Evolutionary conservation across 202 grass and related monocot genomes (phyloP).

Genomic region (Zizania palustris): DNA sequence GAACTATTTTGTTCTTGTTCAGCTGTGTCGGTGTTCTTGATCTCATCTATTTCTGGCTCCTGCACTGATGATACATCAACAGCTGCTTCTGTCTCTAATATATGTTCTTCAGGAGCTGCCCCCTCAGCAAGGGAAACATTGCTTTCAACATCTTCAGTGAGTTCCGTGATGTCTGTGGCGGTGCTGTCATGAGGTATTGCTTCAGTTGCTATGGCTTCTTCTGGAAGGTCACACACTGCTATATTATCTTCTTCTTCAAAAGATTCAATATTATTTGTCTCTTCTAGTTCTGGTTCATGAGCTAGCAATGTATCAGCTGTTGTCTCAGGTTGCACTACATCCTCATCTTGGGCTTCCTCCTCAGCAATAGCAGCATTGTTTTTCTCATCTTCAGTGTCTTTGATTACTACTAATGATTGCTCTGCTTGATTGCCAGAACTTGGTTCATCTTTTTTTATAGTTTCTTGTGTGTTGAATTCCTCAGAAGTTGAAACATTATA

Average conservation of each 20-base stretch:
- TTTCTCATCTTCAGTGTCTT: constrained; percentile 32
- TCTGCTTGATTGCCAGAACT: background rate
- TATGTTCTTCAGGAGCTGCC: constrained; percentile 1
- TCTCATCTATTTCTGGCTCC: constrained; percentile 29
- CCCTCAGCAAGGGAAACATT: background rate
- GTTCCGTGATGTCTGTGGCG: background rate
- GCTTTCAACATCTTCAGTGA: background rate
- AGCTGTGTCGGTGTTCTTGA: constrained; percentile 20
- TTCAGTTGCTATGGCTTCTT: background rate
- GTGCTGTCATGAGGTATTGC: background rate
- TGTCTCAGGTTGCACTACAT: constrained; percentile 19
- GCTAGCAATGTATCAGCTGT: background rate
- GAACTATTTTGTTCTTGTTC: constrained; percentile 35
- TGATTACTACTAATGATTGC: too few species aligned
- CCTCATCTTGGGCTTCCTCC: constrained; percentile 22
- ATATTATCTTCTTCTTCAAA: background rate
- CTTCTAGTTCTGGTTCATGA: background rate
- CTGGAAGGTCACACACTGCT: too few species aligned
- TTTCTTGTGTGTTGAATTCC: constrained; percentile 29
- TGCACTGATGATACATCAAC: constrained; percentile 26
- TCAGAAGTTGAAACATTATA: constrained; percentile 20
- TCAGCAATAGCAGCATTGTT: background rate
- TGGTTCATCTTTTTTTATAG: constrained; percentile 12
- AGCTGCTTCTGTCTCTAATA: constrained; percentile 6
- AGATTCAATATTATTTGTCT: background rate